These are phyloP conservation scores for Uronychia binucleata DNA, from an alignment of 73 alveolate species.

Conservation along the genomic window DNA sequence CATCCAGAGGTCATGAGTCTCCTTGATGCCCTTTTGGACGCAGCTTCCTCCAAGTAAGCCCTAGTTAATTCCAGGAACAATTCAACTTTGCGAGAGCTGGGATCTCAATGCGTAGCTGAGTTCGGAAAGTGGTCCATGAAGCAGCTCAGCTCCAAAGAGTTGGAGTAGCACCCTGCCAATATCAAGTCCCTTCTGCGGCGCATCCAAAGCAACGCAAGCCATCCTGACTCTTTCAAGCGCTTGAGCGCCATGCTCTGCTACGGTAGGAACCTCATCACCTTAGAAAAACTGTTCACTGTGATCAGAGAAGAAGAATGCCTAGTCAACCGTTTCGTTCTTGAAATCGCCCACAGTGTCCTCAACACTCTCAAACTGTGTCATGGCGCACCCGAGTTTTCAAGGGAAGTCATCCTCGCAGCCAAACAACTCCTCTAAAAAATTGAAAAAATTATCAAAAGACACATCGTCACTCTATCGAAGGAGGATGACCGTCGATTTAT, in stretches of 20 bases:
- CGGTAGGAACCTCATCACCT: too few relatives aligned
- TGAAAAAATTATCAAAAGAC: constrained; percentile 16
- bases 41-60: constrained; percentile 82
- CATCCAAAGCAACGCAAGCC: constrained; percentile 89
- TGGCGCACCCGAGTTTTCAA: constrained; percentile 35
- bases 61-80: too few relatives aligned
- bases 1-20: constrained; percentile 87
- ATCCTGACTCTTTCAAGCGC: constrained; percentile 94
- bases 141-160: constrained; percentile 62
- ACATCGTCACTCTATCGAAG: constrained; percentile 4
- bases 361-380: constrained; percentile 80
- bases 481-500: constrained; percentile 43
- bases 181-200: constrained; percentile 92
- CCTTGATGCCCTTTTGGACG: constrained; percentile 89
- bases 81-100: constrained; percentile 77
- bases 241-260: constrained; percentile 84
- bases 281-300: constrained; percentile 72
- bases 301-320: constrained; percentile 64
- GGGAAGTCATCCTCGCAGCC: constrained; percentile 31
- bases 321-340: constrained; percentile 81
- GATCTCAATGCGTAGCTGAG: constrained; percentile 89
- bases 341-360: constrained; percentile 77
- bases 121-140: constrained; percentile 89
- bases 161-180: constrained; percentile 71
- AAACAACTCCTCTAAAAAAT: constrained; percentile 9